These are phyloP conservation scores for Aspergillus oerlinghausenensis DNA, from an alignment of 2,329 filamentous ascomycete genomes.

Conservation along the genomic window DNA sequence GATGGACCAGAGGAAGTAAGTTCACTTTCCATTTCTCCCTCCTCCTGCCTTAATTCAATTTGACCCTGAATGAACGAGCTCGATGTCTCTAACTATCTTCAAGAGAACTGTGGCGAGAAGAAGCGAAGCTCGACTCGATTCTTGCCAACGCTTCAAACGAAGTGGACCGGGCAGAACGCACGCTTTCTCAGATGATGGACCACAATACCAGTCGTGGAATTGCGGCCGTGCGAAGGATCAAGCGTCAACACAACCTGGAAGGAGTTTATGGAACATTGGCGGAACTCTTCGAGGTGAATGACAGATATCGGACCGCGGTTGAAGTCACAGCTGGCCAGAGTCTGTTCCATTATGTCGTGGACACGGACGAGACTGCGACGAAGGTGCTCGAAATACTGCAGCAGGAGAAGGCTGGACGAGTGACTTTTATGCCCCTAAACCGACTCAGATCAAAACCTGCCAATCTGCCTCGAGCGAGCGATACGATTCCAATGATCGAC, in stretches of 20 bases:
- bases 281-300: constrained; percentile 82
- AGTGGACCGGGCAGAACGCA: constrained; percentile 69
- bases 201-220: constrained; percentile 80
- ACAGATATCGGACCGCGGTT: constrained; percentile 80
- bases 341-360: constrained; percentile 93
- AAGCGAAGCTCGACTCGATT: constrained; percentile 77
- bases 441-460: constrained; percentile 66
- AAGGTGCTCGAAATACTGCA: constrained; percentile 74
- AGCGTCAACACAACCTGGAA: constrained; percentile 70
- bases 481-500: constrained; percentile 80
- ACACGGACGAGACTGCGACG: constrained; percentile 82
- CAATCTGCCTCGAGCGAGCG: constrained; percentile 78
- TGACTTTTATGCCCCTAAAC: constrained; percentile 93
- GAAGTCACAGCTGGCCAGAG: constrained; percentile 91
- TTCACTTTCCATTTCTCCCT: not conserved
- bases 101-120: constrained; percentile 73
- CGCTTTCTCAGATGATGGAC: constrained; percentile 81
- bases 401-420: constrained; percentile 72
- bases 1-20: constrained; percentile 73
- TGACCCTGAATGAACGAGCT: not conserved
- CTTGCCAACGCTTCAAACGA: constrained; percentile 72
- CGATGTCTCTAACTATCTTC: constrained; percentile 8
- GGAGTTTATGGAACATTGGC: constrained; percentile 91
- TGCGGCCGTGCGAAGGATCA: constrained; percentile 78
- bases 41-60: not conserved